Evolutionary conservation across 75 land plant genomes (phyloP).

Genomic region (Isoetes taiwanensis): DNA sequence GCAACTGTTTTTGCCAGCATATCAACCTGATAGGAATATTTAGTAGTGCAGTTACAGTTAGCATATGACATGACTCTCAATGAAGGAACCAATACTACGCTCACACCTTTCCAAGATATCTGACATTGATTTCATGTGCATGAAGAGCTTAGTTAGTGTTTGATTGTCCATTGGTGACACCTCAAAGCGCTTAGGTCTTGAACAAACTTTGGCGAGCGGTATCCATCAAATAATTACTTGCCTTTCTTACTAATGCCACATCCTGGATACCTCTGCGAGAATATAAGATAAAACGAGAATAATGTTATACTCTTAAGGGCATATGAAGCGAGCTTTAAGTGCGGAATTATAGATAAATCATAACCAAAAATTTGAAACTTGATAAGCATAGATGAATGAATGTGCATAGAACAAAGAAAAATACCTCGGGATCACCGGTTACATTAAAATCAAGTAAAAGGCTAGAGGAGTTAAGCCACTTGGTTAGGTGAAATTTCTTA

Average conservation of each 20-base stretch:
- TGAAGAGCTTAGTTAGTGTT: constrained; percentile 90
- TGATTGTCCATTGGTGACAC: constrained; percentile 99
- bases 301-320: too few species aligned
- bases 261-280: constrained; percentile 79
- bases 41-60: too few species aligned
- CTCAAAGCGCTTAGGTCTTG: constrained; percentile 81
- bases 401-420: too few species aligned
- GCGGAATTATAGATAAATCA: too few species aligned
- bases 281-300: not conserved
- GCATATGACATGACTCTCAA: not conserved
- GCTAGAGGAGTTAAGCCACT: too few species aligned
- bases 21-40: constrained; percentile 44
- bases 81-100: not conserved
- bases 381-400: too few species aligned
- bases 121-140: constrained; percentile 94
- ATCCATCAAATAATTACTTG: constrained; percentile 45
- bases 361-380: too few species aligned
- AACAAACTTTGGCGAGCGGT: constrained; percentile 68
- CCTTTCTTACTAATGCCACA: constrained; percentile 72
- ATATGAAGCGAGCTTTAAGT: too few species aligned
- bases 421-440: too few species aligned
- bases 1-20: constrained; percentile 63
- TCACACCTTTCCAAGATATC: constrained; percentile 85
- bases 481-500: too few species aligned
- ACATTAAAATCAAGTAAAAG: too few species aligned